Evolutionary conservation across 2,329 filamentous ascomycete genomes (phyloP).

Genomic region (Penicillium sp.): DNA sequence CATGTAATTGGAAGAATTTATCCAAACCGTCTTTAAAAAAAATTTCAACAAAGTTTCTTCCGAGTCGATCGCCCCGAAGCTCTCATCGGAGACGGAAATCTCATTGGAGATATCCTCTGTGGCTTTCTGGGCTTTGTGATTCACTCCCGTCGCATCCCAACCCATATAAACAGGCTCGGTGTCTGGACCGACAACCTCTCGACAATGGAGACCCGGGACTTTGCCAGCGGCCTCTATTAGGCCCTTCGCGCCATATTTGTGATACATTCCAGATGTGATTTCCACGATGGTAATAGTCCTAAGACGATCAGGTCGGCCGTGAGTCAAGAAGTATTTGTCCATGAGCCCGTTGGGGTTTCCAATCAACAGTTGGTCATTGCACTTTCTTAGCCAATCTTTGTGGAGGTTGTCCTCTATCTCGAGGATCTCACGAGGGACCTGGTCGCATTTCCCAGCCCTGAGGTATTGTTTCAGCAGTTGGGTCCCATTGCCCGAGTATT

Average conservation of each 20-base stretch:
- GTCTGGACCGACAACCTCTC: background rate
- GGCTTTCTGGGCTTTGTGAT: background rate
- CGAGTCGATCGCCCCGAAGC: too few species aligned
- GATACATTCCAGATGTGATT: background rate
- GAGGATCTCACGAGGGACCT: background rate
- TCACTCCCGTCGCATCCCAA: background rate
- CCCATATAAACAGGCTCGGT: background rate
- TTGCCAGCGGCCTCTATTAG: background rate
- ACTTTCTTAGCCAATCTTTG: background rate
- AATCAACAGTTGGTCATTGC: background rate
- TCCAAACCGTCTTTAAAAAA: too few species aligned
- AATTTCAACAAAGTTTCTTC: too few species aligned
- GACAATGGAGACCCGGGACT: background rate
- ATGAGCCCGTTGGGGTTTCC: background rate
- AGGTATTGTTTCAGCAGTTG: conserved; percentile 15
- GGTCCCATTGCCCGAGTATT: conserved; percentile 18
- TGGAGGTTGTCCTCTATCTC: background rate
- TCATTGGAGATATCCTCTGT: too few species aligned
- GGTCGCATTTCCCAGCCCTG: conserved; percentile 9
- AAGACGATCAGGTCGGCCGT: background rate
- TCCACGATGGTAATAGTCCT: background rate
- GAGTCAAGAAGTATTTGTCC: background rate
- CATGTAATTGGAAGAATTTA: too few species aligned
- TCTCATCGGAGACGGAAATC: too few species aligned
- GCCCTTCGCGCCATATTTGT: background rate